Evolutionary conservation across 2,329 filamentous ascomycete species (phyloP), one percentile per base, ranked within the genome.

Genomic region (Hirsutella rhossiliensis): DNA sequence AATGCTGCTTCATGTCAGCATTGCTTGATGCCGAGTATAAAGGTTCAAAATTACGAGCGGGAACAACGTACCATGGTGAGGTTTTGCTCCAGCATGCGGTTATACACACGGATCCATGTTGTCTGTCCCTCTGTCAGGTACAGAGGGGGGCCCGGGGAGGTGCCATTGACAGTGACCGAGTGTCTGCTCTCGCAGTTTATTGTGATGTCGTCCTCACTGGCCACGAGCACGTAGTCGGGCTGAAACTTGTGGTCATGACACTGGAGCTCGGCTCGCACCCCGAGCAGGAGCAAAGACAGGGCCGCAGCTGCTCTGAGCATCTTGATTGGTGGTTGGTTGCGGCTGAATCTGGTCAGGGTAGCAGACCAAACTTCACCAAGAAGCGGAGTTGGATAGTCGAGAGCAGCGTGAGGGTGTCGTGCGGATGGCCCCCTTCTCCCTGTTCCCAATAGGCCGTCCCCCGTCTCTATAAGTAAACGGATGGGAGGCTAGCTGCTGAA

Each of bases 101-200:
- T 79, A 54, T 75, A 77, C 3, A 78, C 75, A 36, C 75, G 64
- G 40, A 80, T 64, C 75, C 75, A 79, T 36, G 64, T 71, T 15
- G 66, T 71, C 43, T 64, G 58, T 3, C 68, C 72, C 36, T 72
- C 66, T 39, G 61, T 57, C 11, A 79, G 56, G 41, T 66, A 62
- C 7, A 78, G 45, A 11, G 62, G 49, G 3, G 75, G 74, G 3
- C 71, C 75, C 4, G 74, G 71, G 34, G 63, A 64, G 1, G 70
- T 71, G 42, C 72, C 71, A 55, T 78, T 78, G 45, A 77, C 60
- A 12, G 76, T 52, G 0, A 69, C 69, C 4, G 63, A 74, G 42
- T 63, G 58, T 19, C 71, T 61, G 3, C 61, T 56, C 47, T 69
- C 56, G 48, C 73, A 76, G 41, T 67, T 66, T 40, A 72, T 62